Evolutionary conservation across 148 eudicot genomes (phyloP).

Genomic region (Fallopia convolvulus): DNA sequence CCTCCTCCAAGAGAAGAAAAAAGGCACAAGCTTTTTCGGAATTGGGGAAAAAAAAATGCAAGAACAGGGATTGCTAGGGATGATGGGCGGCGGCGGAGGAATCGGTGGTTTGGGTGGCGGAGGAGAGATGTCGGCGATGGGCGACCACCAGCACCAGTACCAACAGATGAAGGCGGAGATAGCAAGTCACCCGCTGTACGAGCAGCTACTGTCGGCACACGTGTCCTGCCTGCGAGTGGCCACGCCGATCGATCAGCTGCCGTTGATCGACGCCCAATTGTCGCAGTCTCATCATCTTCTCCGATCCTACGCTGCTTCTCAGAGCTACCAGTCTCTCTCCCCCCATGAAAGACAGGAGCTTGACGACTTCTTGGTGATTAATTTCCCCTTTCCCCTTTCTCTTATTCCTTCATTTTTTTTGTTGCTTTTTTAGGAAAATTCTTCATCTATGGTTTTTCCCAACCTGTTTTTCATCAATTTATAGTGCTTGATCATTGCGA

Average conservation of each 20-base stretch:
- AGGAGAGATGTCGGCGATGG: conserved; percentile 16
- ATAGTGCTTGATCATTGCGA: too few relatives aligned
- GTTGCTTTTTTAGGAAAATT: neutral
- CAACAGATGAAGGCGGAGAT: conserved; percentile 60
- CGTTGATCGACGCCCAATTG: conserved; percentile 71
- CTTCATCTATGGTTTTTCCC: too few relatives aligned
- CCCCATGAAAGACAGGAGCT: conserved; percentile 84
- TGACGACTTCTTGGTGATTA: conserved; percentile 77
- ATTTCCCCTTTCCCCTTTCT: neutral
- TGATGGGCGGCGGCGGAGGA: conserved; percentile 41
- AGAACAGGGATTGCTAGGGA: conserved; percentile 58
- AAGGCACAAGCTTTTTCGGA: too few relatives aligned
- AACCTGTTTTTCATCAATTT: too few relatives aligned
- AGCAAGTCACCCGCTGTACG: conserved; percentile 66
- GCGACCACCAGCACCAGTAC: conserved; percentile 10
- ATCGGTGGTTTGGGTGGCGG: conserved; percentile 30
- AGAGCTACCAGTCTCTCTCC: conserved; percentile 37
- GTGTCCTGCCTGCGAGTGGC: conserved; percentile 84
- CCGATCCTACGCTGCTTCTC: conserved; percentile 54
- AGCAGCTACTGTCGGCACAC: conserved; percentile 80
- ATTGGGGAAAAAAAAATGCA: conserved; percentile 34
- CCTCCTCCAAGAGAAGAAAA: too few relatives aligned
- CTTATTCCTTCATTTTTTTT: neutral
- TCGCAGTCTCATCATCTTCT: conserved; percentile 59
- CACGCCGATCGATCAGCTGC: conserved; percentile 90